phyloP scores from a whole-genome alignment of 2,329 filamentous ascomycete species.

The Phialophora chinensis region DNA sequence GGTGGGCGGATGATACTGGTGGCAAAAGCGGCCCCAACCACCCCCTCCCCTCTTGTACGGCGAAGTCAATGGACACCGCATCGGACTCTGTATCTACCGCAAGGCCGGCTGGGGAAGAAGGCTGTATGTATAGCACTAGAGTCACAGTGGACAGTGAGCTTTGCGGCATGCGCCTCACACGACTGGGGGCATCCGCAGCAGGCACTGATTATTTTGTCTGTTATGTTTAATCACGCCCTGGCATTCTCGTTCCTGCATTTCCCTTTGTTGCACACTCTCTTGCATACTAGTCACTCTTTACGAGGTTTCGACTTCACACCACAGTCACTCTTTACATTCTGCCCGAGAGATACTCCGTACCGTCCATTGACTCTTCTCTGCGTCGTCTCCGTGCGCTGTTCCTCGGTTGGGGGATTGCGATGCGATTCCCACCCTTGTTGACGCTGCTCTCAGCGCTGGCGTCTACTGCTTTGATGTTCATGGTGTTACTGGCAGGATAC shows the following conservation, averaged over 20 bases:
- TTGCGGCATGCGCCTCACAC: not conserved
- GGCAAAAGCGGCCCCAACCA: not conserved
- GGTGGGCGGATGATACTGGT: not conserved
- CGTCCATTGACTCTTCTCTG: not conserved
- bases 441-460: not conserved
- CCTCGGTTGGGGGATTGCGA: not conserved
- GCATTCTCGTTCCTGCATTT: not conserved
- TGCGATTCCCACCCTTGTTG: not conserved
- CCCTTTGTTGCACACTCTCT: not conserved
- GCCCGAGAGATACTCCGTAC: not conserved
- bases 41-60: not conserved
- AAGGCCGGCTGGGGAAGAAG: not conserved
- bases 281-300: not conserved
- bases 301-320: not conserved
- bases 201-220: not conserved
- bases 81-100: not conserved
- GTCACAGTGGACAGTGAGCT: not conserved
- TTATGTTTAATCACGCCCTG: not conserved
- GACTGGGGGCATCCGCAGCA: not conserved
- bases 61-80: not conserved
- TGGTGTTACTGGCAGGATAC: constrained; percentile 10
- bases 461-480: constrained; percentile 1
- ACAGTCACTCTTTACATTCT: not conserved
- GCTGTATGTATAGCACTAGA: not conserved
- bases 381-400: not conserved